A percentile compares a stretch with the other conserved stretches of the same genome.
phyloP scores from a whole-genome alignment of 108 stramenopile species.

The Phaeodactylum tricornutum region DNA sequence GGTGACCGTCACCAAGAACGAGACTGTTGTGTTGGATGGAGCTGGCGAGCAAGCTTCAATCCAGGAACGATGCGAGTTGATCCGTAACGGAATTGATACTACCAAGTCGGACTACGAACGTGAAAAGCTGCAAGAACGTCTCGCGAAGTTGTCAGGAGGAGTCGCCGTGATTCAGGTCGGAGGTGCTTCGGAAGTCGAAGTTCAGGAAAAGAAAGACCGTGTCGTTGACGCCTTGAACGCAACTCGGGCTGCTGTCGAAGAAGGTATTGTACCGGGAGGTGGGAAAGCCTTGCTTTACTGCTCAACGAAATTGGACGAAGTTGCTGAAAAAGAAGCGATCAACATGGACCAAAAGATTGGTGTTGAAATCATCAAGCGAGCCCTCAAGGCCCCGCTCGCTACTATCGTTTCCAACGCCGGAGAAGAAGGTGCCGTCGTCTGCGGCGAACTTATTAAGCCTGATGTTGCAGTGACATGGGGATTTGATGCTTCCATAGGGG shows the following conservation, averaged over 20 bases:
- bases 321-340: conserved; percentile 63
- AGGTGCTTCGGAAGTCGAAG: conserved; percentile 97
- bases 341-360: conserved; percentile 99
- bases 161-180: conserved; percentile 99
- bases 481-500: conserved; percentile 85
- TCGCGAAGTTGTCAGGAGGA: conserved; percentile 97
- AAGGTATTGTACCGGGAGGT: conserved; percentile 99
- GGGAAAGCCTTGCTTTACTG: conserved; percentile 98
- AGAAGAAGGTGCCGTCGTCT: conserved; percentile 94
- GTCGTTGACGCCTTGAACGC: conserved; percentile 99
- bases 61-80: conserved; percentile 91
- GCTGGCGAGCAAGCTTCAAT: conserved; percentile 81
- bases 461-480: conserved; percentile 64
- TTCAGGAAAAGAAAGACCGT: conserved; percentile 99
- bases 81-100: conserved; percentile 86
- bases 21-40: conserved; percentile 95
- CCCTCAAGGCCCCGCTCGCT: conserved; percentile 85
- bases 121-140: conserved; percentile 99
- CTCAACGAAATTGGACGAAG: conserved; percentile 74
- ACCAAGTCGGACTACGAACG: conserved; percentile 98
- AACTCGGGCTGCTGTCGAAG: conserved; percentile 97
- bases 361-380: conserved; percentile 94
- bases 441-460: conserved; percentile 85
- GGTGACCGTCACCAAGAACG: conserved; percentile 94
- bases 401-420: conserved; percentile 97